These are phyloP conservation scores for Colletotrichum gloeosporioides DNA, from an alignment of 2,329 filamentous ascomycete species.

Conservation along the genomic window DNA sequence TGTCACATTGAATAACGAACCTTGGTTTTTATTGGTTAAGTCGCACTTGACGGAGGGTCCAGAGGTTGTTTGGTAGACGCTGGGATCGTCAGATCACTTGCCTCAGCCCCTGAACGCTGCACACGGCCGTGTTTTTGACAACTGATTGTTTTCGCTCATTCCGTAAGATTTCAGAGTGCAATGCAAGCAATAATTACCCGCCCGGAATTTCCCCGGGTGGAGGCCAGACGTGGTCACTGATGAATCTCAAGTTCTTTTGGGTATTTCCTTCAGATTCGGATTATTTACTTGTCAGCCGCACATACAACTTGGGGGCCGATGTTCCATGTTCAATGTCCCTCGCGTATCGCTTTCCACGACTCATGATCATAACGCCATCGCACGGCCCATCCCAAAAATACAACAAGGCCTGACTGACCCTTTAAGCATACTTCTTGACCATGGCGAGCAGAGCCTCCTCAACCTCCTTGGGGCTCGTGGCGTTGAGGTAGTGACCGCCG, in stretches of 20 bases:
- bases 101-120: background rate
- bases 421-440: slow-evolving; percentile 35
- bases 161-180: background rate
- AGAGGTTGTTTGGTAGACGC: background rate
- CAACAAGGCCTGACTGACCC: background rate
- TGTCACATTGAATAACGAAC: background rate
- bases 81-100: background rate
- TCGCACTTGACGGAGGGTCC: background rate
- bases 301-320: background rate
- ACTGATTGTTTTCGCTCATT: background rate
- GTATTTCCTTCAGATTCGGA: background rate
- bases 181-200: background rate
- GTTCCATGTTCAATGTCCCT: background rate
- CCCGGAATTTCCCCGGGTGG: background rate
- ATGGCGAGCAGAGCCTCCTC: slow-evolving; percentile 50
- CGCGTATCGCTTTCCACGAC: background rate
- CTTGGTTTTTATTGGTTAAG: background rate
- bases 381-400: background rate
- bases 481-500: slow-evolving; percentile 55
- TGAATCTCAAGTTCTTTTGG: background rate
- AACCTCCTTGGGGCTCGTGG: slow-evolving; percentile 51
- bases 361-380: slow-evolving; percentile 4
- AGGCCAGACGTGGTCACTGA: background rate
- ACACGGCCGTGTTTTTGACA: background rate
- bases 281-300: background rate